Evolutionary conservation across 2,329 filamentous ascomycete genomes (phyloP).

Genomic region (Aspergillus ustus): DNA sequence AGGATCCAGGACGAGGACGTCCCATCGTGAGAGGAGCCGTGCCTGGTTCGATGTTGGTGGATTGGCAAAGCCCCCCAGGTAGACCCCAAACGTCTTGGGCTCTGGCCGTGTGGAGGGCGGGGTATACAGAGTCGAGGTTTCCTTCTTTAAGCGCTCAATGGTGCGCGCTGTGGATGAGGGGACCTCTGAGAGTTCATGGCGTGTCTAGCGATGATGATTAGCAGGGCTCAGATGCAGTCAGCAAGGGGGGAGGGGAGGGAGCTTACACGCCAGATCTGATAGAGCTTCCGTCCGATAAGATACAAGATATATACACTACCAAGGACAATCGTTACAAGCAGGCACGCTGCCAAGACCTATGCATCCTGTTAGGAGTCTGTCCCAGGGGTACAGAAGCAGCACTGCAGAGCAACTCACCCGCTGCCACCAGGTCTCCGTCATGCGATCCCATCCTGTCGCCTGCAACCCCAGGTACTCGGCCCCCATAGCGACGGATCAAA

Average conservation of each 20-base stretch:
- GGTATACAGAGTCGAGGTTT: conserved; percentile 9
- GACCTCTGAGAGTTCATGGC: conserved; percentile 20
- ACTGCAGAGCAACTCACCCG: conserved; percentile 7
- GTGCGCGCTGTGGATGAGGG: conserved; percentile 17
- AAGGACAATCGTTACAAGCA: conserved; percentile 20
- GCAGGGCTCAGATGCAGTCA: background rate
- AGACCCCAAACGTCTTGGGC: conserved; percentile 37
- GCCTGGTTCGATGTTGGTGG: conserved; percentile 35
- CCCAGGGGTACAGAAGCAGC: background rate
- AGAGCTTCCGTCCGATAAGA: conserved; percentile 15
- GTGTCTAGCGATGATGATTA: conserved; percentile 10
- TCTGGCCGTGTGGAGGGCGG: conserved; percentile 6
- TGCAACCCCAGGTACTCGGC: conserved; percentile 24
- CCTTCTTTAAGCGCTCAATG: conserved; percentile 17
- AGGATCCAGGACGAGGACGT: conserved; percentile 42
- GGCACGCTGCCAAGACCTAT: conserved; percentile 21
- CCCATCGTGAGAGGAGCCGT: conserved; percentile 38
- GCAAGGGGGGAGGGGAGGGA: background rate
- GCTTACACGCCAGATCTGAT: conserved; percentile 19
- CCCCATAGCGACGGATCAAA: conserved; percentile 18
- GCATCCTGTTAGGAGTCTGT: background rate
- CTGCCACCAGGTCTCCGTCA: conserved; percentile 26
- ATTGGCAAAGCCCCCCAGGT: conserved; percentile 36
- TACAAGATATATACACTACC: conserved; percentile 20
- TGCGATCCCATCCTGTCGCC: conserved; percentile 24